Base-by-base conservation (phyloP, 352 stramenopile species). In the Pythium brachiatum region DNA sequence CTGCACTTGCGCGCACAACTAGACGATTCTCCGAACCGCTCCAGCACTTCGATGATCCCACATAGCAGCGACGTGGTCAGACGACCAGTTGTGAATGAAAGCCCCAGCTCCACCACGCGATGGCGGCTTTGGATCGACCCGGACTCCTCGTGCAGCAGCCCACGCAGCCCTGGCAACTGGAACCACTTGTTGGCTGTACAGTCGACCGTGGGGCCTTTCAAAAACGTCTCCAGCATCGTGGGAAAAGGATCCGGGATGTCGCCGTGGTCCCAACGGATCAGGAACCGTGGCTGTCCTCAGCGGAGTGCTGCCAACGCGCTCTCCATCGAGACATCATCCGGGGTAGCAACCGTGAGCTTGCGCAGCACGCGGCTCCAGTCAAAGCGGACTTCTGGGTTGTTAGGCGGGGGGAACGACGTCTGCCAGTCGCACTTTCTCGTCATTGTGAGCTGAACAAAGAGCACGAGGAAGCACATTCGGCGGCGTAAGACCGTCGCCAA, bases 221-320 rank as follows among this genome's bases (percentile, higher is more conserved):
- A 38, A 3, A 65, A 36, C 47, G 57, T 38, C 31, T 57, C 58
- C 20, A 65, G 58, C 34, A 65, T 51, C 11, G 23, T 5, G n/a
- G 47, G 34, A 26, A 58, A 58, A 25, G 57, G 38, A 15, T 65
- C 47, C 2, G 58, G 58, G 20, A 58, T 58, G 25, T 38, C 38
- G 20, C 53, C 58, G 50, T 65, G 58, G 25, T 65, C 34, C 47
- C 50, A 65, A 27, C 58, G 47, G 48, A 65, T 29, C 12, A 65
- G 58, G n/a, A 65, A 65, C 47, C 58, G 47, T 39, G 58, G 58
- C 31, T 65, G 58, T 31, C 31, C 26, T 48, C 58, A 65, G 50
- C 58, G 58, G 18, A 65, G 50, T 25, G 36, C 21, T 36, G 48
- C 41, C 15, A 65, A 36, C 23, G 38, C 47, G 2, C 47, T 38